These are phyloP conservation scores for Xylaria sp. DNA, from an alignment of 2,329 filamentous ascomycete genomes.

Conservation along the genomic window DNA sequence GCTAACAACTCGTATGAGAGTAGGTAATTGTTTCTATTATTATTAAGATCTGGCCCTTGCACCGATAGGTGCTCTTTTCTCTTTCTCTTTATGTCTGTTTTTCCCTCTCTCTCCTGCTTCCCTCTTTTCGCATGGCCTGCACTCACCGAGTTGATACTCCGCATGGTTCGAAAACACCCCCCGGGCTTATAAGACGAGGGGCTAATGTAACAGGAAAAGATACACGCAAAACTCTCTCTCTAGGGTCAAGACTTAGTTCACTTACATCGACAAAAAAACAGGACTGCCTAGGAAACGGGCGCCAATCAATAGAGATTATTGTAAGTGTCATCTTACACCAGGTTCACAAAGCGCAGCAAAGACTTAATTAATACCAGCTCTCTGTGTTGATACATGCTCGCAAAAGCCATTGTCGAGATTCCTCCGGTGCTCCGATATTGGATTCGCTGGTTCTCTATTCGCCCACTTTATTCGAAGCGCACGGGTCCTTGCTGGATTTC, in stretches of 20 bases:
- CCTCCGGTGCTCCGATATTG: constrained; percentile 32
- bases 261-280: neutral
- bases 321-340: neutral
- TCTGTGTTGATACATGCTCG: constrained; percentile 5
- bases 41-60: constrained; percentile 33
- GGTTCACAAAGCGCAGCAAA: neutral
- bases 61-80: constrained; percentile 2
- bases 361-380: neutral
- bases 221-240: neutral
- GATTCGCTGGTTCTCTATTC: constrained; percentile 20
- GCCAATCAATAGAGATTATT: neutral
- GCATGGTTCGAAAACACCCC: constrained; percentile 16
- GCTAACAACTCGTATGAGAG: constrained; percentile 29
- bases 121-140: constrained; percentile 8
- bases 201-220: constrained; percentile 15
- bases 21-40: constrained; percentile 32
- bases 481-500: constrained; percentile 26
- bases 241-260: neutral
- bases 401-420: constrained; percentile 27
- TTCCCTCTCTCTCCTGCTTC: constrained; percentile 1
- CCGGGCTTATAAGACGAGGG: constrained; percentile 7
- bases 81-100: constrained; percentile 2
- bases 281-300: neutral
- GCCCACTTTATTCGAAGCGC: constrained; percentile 32
- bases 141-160: constrained; percentile 12